Evolutionary conservation across 2,329 filamentous ascomycete species (phyloP), one percentile per base, ranked within the genome.

Genomic region (Aspergillus sp.): DNA sequence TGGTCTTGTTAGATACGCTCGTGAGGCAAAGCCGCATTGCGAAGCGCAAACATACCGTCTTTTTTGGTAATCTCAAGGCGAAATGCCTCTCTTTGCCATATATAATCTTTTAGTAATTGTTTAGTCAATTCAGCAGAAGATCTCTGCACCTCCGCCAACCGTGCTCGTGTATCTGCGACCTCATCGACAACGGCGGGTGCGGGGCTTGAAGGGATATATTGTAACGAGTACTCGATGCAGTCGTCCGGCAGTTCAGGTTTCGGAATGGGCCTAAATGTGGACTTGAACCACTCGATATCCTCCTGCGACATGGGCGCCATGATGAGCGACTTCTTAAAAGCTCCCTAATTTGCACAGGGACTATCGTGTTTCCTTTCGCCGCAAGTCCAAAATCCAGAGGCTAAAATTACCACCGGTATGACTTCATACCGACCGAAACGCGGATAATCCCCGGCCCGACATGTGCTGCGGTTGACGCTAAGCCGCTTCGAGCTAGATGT

Each of bases 51-150:
- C 78, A 67, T 71, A 87, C 87, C 85, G 66, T 88, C 75, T 80
- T 88, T 67, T 80, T 80, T 80, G 43, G 77, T 70, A 30, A 85
- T 72, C 17, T 89, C 84, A 5, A 96, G 76, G n/a, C 81, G 82
- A 62, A 99, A 93, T 0, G 81, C 77, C 53, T 96, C 92, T 12
- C 92, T 85, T 72, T 99, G 95, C 95, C 95, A 99, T 61, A 99
- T 96, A 67, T 97, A 96, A 60, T 90, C 88, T 64, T 85, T 87
- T n/a, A 93, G 81, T 7, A 91, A 76, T 3, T 81, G 78, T 43
- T 85, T 85, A 24, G 78, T 78, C n/a, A 95, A 74, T 26, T 85
- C 80, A 2, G 82, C 76, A 0, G 89, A 87, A 1, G 85, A 82
- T 71, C 86, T 90, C 53, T 91, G 86, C 9, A 96, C 81, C 18